phyloP scores from a whole-genome alignment of 768 basidiomycete species.

The Galerina sulciceps region DNA sequence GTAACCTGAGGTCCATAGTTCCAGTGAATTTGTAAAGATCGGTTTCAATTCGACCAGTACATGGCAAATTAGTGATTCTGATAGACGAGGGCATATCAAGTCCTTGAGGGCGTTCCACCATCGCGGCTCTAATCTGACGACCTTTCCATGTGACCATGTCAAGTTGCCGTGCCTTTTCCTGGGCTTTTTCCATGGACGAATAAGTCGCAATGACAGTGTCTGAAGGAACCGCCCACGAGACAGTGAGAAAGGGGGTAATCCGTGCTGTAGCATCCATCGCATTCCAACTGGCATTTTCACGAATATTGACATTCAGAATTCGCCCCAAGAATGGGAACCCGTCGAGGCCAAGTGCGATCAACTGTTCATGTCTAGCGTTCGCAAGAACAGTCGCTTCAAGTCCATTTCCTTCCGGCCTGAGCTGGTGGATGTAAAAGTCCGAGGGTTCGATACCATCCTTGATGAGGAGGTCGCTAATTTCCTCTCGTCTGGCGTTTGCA shows the following conservation, averaged over 20 bases:
- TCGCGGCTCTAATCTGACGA: conserved; percentile 47
- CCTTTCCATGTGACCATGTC: conserved; percentile 40
- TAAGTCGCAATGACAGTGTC: conserved; percentile 49
- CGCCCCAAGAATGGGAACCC: conserved; percentile 51
- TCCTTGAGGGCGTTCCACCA: conserved; percentile 44
- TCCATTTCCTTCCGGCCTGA: conserved; percentile 23
- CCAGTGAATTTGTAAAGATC: conserved; percentile 30
- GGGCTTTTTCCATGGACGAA: conserved; percentile 31
- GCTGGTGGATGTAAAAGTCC: conserved; percentile 29
- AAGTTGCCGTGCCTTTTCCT: conserved; percentile 38
- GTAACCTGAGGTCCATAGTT: conserved; percentile 12
- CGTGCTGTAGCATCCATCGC: conserved; percentile 43
- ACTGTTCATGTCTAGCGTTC: conserved; percentile 42
- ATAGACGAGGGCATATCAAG: conserved; percentile 33
- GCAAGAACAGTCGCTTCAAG: conserved; percentile 49
- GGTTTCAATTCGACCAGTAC: conserved; percentile 25
- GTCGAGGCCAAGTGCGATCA: conserved; percentile 47
- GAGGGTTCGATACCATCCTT: conserved; percentile 46
- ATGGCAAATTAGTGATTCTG: conserved; percentile 47
- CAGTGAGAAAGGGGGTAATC: conserved; percentile 43
- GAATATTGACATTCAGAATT: conserved; percentile 44
- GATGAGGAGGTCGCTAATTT: conserved; percentile 46
- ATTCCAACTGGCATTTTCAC: conserved; percentile 39
- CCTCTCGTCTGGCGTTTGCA: conserved; percentile 35
- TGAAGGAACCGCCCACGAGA: conserved; percentile 59